phyloP scores from a whole-genome alignment of 2,329 filamentous ascomycete species.

The Ascochyta koolunga region DNA sequence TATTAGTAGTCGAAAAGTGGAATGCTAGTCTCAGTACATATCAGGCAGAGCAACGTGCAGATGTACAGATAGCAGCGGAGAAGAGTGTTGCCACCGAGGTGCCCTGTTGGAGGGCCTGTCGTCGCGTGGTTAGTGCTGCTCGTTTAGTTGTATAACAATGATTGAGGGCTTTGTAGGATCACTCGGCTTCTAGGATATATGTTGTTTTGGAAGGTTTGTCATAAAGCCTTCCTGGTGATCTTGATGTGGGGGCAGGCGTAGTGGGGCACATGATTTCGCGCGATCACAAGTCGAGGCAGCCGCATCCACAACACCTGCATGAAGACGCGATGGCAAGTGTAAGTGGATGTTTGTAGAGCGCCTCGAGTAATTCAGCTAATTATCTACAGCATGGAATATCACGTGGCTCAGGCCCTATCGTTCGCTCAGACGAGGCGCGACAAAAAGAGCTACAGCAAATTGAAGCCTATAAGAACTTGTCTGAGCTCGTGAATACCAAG shows the following conservation, averaged over 20 bases:
- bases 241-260: slow-evolving; percentile 29
- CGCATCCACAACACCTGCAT: slow-evolving; percentile 15
- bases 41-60: slow-evolving; percentile 30
- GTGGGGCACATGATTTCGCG: slow-evolving; percentile 38
- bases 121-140: slow-evolving; percentile 36
- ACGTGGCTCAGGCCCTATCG: slow-evolving; percentile 61
- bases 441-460: slow-evolving; percentile 78
- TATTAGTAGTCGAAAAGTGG: slow-evolving; percentile 2
- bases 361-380: slow-evolving; percentile 20
- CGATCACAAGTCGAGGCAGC: slow-evolving; percentile 24
- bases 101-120: slow-evolving; percentile 21
- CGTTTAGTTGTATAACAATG: slow-evolving; percentile 42
- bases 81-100: background rate
- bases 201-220: slow-evolving; percentile 14
- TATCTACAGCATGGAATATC: slow-evolving; percentile 79
- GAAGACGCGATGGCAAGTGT: slow-evolving; percentile 49
- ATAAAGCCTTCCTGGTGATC: slow-evolving; percentile 20
- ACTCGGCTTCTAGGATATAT: slow-evolving; percentile 19
- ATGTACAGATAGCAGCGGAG: slow-evolving; percentile 3
- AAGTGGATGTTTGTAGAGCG: slow-evolving; percentile 21
- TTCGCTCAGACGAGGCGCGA: slow-evolving; percentile 71
- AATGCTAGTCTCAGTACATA: slow-evolving; percentile 27
- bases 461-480: slow-evolving; percentile 73
- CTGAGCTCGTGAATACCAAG: slow-evolving; percentile 69
- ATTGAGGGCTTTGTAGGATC: slow-evolving; percentile 28